Conservation (phyloP, 2,329 filamentous ascomycete genomes). For the Lecanicillium sp. region DNA sequence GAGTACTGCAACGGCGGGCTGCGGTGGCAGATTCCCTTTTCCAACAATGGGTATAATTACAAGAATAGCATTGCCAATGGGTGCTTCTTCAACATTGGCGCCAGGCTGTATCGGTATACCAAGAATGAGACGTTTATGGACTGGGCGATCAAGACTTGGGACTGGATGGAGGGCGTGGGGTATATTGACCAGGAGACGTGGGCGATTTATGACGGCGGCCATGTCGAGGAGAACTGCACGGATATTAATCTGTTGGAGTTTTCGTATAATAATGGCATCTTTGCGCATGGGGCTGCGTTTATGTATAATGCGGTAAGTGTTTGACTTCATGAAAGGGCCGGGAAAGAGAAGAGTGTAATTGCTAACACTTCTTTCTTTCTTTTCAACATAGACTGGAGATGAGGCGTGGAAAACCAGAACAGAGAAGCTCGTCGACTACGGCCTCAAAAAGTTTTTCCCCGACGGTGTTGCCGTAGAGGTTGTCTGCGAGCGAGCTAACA, state of each 20-base stretch:
- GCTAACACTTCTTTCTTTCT: not conserved
- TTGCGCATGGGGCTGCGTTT: slow-evolving; percentile 48
- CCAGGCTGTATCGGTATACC: slow-evolving; percentile 64
- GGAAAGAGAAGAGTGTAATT: not conserved
- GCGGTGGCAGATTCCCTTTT: slow-evolving; percentile 68
- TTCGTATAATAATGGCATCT: slow-evolving; percentile 52
- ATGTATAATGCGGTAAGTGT: slow-evolving; percentile 52
- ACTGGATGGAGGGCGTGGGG: slow-evolving; percentile 48
- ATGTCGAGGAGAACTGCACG: slow-evolving; percentile 44
- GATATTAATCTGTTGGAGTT: slow-evolving; percentile 47
- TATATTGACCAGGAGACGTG: slow-evolving; percentile 52
- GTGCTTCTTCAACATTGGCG: slow-evolving; percentile 54
- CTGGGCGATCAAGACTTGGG: slow-evolving; percentile 54
- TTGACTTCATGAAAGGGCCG: not conserved
- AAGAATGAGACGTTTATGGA: slow-evolving; percentile 54
- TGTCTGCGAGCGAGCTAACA: slow-evolving; percentile 45
- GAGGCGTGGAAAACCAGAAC: slow-evolving; percentile 42
- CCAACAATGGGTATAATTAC: slow-evolving; percentile 69
- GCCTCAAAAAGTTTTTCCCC: slow-evolving; percentile 40
- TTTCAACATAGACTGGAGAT: not conserved
- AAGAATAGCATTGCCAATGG: slow-evolving; percentile 58
- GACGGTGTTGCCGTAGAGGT: slow-evolving; percentile 50
- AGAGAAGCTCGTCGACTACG: slow-evolving; percentile 26
- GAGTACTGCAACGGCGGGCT: slow-evolving; percentile 52
- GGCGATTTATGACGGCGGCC: slow-evolving; percentile 51